These are phyloP conservation scores for Borovskyia barvae DNA, from an alignment of 208 protist species.

Conservation along the genomic window DNA sequence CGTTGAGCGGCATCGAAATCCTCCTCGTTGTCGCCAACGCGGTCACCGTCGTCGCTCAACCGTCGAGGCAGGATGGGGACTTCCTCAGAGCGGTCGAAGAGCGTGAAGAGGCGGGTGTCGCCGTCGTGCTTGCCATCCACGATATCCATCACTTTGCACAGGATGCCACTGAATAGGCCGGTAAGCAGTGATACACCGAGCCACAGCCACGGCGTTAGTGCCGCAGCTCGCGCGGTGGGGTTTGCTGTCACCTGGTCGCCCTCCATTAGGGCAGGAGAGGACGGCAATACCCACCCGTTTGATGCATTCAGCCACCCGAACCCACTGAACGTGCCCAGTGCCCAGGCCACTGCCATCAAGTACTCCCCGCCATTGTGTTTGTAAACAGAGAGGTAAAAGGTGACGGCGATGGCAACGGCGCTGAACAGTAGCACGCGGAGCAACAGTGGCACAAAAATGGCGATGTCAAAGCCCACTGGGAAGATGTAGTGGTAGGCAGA, in stretches of 20 bases:
- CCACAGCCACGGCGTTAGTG: conserved; percentile 48
- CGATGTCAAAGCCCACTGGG: conserved; percentile 45
- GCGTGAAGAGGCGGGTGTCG: conserved; percentile 26
- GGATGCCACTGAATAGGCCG: conserved; percentile 67
- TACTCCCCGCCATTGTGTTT: conserved; percentile 55
- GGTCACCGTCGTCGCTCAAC: background rate
- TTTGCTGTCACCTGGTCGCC: background rate
- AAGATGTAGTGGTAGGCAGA: conserved; percentile 48
- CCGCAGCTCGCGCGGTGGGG: background rate
- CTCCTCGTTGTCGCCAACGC: background rate
- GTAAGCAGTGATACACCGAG: conserved; percentile 68
- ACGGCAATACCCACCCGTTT: conserved; percentile 12
- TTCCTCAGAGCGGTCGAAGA: conserved; percentile 25
- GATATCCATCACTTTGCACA: conserved; percentile 84
- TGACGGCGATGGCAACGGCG: conserved; percentile 31
- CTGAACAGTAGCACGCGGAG: conserved; percentile 47
- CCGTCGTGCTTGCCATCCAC: conserved; percentile 57
- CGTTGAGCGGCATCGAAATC: too few relatives aligned
- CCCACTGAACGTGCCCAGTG: conserved; percentile 62
- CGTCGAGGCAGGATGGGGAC: background rate
- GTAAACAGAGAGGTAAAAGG: conserved; percentile 51
- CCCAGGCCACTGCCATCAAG: conserved; percentile 66
- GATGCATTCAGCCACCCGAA: conserved; percentile 48
- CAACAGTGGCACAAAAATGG: conserved; percentile 41
- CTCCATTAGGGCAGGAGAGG: background rate